Evolutionary conservation across 1,139 yeast species (phyloP), one percentile per base, ranked within the genome.

Genomic region (Pichia sp.): DNA sequence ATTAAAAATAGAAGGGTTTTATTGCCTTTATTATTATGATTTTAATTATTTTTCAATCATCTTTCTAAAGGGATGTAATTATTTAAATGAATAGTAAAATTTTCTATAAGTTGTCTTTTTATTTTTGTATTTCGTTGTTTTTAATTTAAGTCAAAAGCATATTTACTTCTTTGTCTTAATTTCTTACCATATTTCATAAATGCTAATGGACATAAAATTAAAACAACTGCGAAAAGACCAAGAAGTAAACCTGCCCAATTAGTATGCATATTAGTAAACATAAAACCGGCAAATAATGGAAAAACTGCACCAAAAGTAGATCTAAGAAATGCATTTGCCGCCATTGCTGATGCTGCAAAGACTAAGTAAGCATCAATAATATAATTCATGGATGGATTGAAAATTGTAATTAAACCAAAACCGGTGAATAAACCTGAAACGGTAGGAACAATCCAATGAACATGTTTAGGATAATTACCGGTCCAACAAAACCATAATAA

Each of bases 381-480:
- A 64, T 88, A 88, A 63, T 82, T 85, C 60, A 88, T 69, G 51
- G 88, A 77, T 15, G 95, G 83, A 57, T 85, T 72, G 73, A 88
- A 87, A 53, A 88, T 82, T 45, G 84, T 72, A 59, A 87, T 70
- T 55, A 87, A 69, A 26, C 95, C 95, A 57, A 74, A 76, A 12
- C 96, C 96, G 44, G 83, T 74, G 56, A 82, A 77, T 0, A 77
- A 61, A 43, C 89, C 89, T 29, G 89, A 84, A 38, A 81, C 66
- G 1, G 90, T 79, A 35, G 96, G 96, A n/a, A 80, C 92, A 56
- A 84, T 82, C 92, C 94, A 88, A 63, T 82, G 95, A 35, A 85
- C 78, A 35, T 67, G 65, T 22, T 80, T 67, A 39, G 75, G 81
- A 65, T 79, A 88, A 58, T 78, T 75, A 59, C 96, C 96, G 2